A percentile compares a stretch with the other conserved stretches of the same genome.
Conservation (phyloP, 2,329 filamentous ascomycete species). For the Cordyceps tenuipes region DNA sequence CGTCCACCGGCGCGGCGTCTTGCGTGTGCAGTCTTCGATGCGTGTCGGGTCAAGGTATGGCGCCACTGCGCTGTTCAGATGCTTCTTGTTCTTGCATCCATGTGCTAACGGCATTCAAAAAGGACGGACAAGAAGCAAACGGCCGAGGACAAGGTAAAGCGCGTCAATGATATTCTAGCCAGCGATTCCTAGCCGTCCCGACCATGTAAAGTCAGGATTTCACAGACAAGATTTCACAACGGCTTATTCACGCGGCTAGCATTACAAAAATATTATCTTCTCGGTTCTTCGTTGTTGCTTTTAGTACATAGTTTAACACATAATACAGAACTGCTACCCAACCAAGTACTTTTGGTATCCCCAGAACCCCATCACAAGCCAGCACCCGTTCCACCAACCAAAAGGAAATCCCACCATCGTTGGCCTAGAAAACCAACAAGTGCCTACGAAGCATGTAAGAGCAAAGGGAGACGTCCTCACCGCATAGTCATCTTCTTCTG, state of each 20-base stretch:
- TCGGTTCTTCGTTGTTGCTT: background rate
- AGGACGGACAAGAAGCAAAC: slow-evolving; percentile 82
- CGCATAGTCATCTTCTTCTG: slow-evolving; percentile 48
- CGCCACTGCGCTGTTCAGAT: background rate
- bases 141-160: slow-evolving; percentile 69
- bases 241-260: too few species aligned
- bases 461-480: background rate
- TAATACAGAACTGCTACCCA: background rate
- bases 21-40: slow-evolving; percentile 83
- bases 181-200: slow-evolving; percentile 13
- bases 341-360: slow-evolving; percentile 1
- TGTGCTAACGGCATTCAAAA: slow-evolving; percentile 20
- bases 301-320: slow-evolving; percentile 2
- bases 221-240: background rate
- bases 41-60: slow-evolving; percentile 65
- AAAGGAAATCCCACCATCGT: background rate
- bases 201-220: background rate
- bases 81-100: background rate
- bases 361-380: background rate
- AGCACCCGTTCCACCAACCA: background rate
- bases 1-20: slow-evolving; percentile 67
- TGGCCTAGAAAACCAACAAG: background rate
- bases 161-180: slow-evolving; percentile 44
- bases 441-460: background rate
- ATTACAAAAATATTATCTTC: background rate